A percentile compares a stretch with the other conserved stretches of the same genome.
Evolutionary conservation across 345 rosid genomes (phyloP).

Genomic region (Eucalyptus curtisii): DNA sequence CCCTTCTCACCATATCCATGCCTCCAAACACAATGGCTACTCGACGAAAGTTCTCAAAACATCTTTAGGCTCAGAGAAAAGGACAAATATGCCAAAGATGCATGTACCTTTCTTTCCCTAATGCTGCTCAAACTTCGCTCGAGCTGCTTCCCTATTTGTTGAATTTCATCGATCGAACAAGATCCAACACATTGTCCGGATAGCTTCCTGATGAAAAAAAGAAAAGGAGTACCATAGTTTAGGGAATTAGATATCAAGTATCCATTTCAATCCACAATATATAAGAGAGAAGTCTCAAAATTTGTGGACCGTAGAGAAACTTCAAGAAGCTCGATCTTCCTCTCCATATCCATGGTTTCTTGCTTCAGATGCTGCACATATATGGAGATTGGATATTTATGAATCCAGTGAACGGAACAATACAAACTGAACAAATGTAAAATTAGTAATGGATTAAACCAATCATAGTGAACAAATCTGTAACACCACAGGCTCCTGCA

Average conservation of each 20-base stretch:
- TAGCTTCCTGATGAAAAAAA: slow-evolving; percentile 25
- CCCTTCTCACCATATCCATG: background rate
- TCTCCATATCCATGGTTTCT: slow-evolving; percentile 20
- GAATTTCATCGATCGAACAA: slow-evolving; percentile 29
- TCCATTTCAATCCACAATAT: background rate
- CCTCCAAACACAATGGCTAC: background rate
- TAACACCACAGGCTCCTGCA: background rate
- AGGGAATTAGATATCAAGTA: background rate
- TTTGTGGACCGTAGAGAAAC: slow-evolving; percentile 23
- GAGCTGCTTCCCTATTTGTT: slow-evolving; percentile 22
- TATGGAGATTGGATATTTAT: background rate
- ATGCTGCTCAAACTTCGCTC: slow-evolving; percentile 32
- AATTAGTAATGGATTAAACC: background rate
- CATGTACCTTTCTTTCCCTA: slow-evolving; percentile 49
- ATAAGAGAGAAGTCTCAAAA: background rate
- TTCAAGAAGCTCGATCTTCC: slow-evolving; percentile 44
- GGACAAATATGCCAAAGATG: background rate
- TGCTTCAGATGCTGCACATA: slow-evolving; percentile 24
- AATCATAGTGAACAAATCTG: background rate
- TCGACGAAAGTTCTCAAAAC: background rate
- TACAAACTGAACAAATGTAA: background rate
- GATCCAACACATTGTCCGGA: slow-evolving; percentile 32
- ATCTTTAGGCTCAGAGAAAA: background rate
- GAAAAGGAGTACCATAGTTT: background rate
- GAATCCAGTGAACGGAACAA: background rate